Percentiles rank a stretch among this genome's conserved stretches.
Conservation (phyloP, 2,329 filamentous ascomycete genomes). For the Phaeosphaeriaceae sp. region DNA sequence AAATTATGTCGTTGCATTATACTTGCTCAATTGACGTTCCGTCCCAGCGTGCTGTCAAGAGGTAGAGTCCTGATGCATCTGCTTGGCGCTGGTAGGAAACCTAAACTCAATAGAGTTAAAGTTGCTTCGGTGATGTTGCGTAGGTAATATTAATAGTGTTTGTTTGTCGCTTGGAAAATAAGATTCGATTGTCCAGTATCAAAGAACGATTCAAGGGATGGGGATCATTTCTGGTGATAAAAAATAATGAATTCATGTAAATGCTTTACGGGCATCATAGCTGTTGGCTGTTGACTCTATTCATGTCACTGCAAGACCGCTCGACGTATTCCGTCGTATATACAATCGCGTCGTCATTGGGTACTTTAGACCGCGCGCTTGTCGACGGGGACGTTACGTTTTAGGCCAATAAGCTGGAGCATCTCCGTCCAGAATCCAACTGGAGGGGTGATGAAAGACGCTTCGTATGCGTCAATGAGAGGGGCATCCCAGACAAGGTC, state of each 20-base stretch:
- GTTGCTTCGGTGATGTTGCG: too few relatives aligned
- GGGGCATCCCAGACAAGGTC: slow-evolving; percentile 53
- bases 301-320: background rate
- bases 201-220: background rate
- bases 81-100: too few relatives aligned
- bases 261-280: slow-evolving; percentile 7
- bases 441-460: slow-evolving; percentile 51
- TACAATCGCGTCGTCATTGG: background rate
- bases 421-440: slow-evolving; percentile 46
- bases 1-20: too few relatives aligned
- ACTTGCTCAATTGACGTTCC: too few relatives aligned
- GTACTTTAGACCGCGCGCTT: slow-evolving; percentile 30
- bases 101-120: too few relatives aligned
- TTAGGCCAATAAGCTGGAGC: slow-evolving; percentile 42
- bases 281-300: slow-evolving; percentile 11
- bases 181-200: too few relatives aligned
- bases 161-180: too few relatives aligned
- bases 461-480: slow-evolving; percentile 48
- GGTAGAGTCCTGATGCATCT: too few relatives aligned
- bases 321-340: background rate
- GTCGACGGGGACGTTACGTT: slow-evolving; percentile 38
- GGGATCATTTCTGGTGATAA: background rate
- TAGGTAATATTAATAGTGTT: too few relatives aligned
- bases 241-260: slow-evolving; percentile 27
- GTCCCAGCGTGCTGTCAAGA: too few relatives aligned